Base-by-base conservation (phyloP, 805 yeast genomes). In the Clavispora santaluciae region DNA sequence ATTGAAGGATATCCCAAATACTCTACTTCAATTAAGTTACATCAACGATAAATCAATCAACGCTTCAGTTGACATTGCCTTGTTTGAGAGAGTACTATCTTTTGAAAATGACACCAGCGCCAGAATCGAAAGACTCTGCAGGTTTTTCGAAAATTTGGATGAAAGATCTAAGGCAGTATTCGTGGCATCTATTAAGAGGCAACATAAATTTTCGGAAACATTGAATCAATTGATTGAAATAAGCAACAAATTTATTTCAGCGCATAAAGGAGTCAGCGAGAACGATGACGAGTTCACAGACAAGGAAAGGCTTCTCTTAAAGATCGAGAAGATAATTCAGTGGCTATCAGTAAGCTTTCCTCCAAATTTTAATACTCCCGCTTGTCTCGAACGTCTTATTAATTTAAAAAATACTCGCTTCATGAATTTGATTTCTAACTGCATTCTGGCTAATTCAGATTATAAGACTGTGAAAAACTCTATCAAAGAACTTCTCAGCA, bases 41-140 rank as follows among this genome's bases (percentile, higher is more conserved):
- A 82, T 89, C 47, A 86, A 87, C 55, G 89, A 85, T 50, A 72
- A 64, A 38, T 66, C 70, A 8, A 81, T 86, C 37, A 86, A 82
- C 42, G 72, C 81, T 10, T 64, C 74, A 10, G 83, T 87, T 11
- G 96, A 88, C 55, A 45, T 62, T 3, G 62, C 73, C 0, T 49
- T 89, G 2, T 73, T 81, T 49, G 88, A 83, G 43, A 68, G 72
- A 39, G 53, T 88, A 1, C 55, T 85, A 9, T 86, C 95, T 21
- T 41, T 58, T 18, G 78, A 76, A 15, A 49, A 60, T 3, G 70
- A 74, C 44, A 58, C 72, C 5, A 47, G 54, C 1, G 61, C 53
- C 24, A 66, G 95, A 41, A 81, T 80, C 0, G 55, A 62, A 6
- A 65, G 93, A 38, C 47, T 86, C 2, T 56, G 84, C 35, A 59